Evolutionary conservation across 108 stramenopile species (phyloP), one percentile per base, ranked within the genome.

Genomic region (Hondaea fermentalgiana): DNA sequence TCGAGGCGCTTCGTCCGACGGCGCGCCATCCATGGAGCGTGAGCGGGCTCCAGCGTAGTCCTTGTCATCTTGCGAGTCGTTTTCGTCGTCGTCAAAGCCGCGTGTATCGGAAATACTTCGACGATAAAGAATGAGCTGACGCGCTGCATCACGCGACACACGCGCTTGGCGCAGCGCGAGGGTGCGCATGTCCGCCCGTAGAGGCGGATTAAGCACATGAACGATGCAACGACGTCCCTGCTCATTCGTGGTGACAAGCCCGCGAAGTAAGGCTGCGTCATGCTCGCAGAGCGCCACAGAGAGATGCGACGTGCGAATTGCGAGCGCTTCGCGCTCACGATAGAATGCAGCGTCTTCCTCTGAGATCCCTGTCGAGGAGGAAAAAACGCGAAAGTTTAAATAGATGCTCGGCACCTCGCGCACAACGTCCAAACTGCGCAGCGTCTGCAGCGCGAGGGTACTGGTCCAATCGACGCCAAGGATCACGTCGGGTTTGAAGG

Each of bases 381-480:
- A 83, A 28, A 83, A 83, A 6, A 83, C 51, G 8, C 76, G 45
- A 35, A 83, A 83, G 51, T 83, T 83, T 12, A 83, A 35, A 45
- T 53, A 83, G 6, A 83, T 53, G 49, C 49, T 53, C 19, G 76
- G 76, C 10, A 53, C 51, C 3, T 53, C 51, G 51, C 25, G 19
- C 10, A 83, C 16, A 0, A 53, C 51, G 51, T 35, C 76, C 10
- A 53, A 17, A 16, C 76, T 28, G 45, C 51, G 45, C 76, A 83
- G 51, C 6, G 51, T 83, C 5, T 83, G 76, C 76, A 83, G 5
- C 19, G 76, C 76, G 28, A 83, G 76, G 1, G 76, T 53, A 3
- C 76, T 83, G 17, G 49, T 83, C 76, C 76, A 83, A 53, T 83
- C 76, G 14, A 83, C 76, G 76, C 49, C 45, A 17, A 83, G 51